These are phyloP conservation scores for Nigrograna mackinnonii DNA, from an alignment of 2,329 filamentous ascomycete genomes.

Conservation along the genomic window DNA sequence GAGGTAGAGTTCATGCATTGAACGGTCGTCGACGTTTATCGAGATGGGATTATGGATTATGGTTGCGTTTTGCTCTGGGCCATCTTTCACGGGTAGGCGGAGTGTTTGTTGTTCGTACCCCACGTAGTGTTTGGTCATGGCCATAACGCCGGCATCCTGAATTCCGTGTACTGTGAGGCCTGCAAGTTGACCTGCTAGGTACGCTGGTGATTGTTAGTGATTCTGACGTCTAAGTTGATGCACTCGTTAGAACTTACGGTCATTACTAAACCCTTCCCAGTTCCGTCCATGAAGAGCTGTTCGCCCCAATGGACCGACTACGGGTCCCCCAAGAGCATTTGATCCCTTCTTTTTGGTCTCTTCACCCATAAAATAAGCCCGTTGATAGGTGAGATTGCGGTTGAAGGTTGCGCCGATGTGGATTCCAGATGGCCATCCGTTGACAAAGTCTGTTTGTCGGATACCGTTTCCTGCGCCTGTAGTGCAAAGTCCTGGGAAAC, in stretches of 20 bases:
- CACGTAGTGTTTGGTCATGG: constrained; percentile 70
- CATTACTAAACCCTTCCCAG: constrained; percentile 48
- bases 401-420: constrained; percentile 45
- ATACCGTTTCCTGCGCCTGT: constrained; percentile 43
- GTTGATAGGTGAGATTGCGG: constrained; percentile 32
- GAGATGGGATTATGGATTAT: constrained; percentile 58
- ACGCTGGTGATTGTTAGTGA: too few relatives aligned
- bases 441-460: constrained; percentile 36
- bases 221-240: too few relatives aligned
- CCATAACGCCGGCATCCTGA: constrained; percentile 63
- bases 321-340: constrained; percentile 54
- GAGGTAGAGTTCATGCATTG: constrained; percentile 67
- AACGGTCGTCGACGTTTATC: constrained; percentile 67
- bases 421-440: constrained; percentile 44
- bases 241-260: too few relatives aligned
- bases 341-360: constrained; percentile 38
- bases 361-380: constrained; percentile 35
- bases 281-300: constrained; percentile 44
- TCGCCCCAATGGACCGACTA: constrained; percentile 47
- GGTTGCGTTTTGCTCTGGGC: constrained; percentile 57
- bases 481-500: constrained; percentile 45
- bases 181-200: constrained; percentile 46
- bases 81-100: constrained; percentile 50
- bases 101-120: constrained; percentile 72
- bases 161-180: constrained; percentile 42